Conservation (phyloP, 192 early-diverging fungal species). For the Coemansia erecta region DNA sequence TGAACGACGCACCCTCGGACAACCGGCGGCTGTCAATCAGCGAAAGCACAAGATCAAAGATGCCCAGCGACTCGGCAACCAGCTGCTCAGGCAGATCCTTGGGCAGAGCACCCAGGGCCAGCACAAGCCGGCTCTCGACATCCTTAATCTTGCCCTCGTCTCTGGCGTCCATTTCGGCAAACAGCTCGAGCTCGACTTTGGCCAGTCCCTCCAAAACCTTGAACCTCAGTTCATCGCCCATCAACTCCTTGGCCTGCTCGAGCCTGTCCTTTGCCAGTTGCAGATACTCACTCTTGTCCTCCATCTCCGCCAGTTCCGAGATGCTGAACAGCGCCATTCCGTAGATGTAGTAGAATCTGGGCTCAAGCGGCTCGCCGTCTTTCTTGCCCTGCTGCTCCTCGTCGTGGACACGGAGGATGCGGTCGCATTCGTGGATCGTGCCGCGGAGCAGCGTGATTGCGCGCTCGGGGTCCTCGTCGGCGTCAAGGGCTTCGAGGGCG, state of each 20-base stretch:
- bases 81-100: neutral
- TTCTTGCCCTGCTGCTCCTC: neutral
- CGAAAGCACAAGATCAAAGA: constrained; percentile 30
- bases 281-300: constrained; percentile 24
- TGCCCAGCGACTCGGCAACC: constrained; percentile 13
- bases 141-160: constrained; percentile 2
- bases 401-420: constrained; percentile 49
- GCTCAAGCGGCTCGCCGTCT: constrained; percentile 18
- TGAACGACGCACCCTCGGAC: neutral
- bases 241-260: constrained; percentile 26
- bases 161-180: constrained; percentile 1
- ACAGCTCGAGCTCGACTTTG: constrained; percentile 28
- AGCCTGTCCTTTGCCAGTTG: constrained; percentile 34
- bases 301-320: constrained; percentile 27
- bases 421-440: constrained; percentile 61
- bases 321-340: constrained; percentile 55
- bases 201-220: constrained; percentile 31
- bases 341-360: constrained; percentile 58
- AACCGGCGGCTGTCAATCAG: constrained; percentile 39
- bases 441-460: constrained; percentile 55
- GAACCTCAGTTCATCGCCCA: constrained; percentile 11
- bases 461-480: constrained; percentile 22
- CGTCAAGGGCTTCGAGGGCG: constrained; percentile 40
- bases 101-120: neutral
- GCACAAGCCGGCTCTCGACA: constrained; percentile 4